Evolutionary conservation across 176 grass and related monocot genomes (phyloP).

Genomic region (Carex littledalei): DNA sequence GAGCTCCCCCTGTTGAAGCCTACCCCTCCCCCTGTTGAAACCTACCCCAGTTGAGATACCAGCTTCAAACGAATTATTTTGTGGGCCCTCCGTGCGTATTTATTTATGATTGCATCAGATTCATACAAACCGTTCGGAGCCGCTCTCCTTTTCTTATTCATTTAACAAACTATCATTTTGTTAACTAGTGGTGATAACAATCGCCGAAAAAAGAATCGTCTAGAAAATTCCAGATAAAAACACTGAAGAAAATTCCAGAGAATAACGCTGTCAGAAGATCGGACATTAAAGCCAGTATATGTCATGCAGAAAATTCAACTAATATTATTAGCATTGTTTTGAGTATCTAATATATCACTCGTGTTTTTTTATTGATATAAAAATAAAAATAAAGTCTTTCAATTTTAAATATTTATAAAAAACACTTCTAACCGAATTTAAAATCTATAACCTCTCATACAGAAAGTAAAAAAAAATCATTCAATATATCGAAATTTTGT

Average conservation of each 20-base stretch:
- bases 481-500: too few species aligned
- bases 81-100: background rate
- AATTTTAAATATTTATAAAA: too few species aligned
- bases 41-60: background rate
- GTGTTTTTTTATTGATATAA: too few species aligned
- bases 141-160: background rate
- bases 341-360: too few species aligned
- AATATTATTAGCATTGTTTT: too few species aligned
- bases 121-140: background rate
- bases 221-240: background rate
- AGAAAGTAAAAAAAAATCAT: too few species aligned
- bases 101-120: background rate
- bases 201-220: background rate
- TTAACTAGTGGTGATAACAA: background rate
- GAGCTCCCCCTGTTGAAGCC: background rate
- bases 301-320: too few species aligned
- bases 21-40: background rate
- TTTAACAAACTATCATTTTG: background rate
- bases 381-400: too few species aligned
- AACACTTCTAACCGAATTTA: too few species aligned
- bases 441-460: too few species aligned
- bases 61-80: background rate
- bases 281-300: too few species aligned
- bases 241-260: background rate
- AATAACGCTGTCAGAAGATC: too few species aligned